These are phyloP conservation scores for Amanita phalloides DNA, from an alignment of 768 basidiomycete genomes.

Conservation along the genomic window DNA sequence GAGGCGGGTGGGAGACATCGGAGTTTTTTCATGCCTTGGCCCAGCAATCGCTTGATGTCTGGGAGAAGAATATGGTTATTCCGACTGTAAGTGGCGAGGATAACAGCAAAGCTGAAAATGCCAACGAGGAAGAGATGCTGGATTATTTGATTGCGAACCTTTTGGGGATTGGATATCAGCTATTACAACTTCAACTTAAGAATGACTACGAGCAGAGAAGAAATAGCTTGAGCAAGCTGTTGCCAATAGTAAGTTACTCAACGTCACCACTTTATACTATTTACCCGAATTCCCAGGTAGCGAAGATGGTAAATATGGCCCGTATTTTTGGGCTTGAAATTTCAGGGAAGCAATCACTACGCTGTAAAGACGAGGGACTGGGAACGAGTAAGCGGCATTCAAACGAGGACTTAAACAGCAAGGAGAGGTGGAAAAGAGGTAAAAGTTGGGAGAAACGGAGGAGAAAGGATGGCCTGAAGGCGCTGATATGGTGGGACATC, in stretches of 20 bases:
- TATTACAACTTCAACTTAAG: slow-evolving; percentile 10
- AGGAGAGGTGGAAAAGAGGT: background rate
- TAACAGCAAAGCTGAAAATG: background rate
- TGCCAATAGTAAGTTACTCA: slow-evolving; percentile 27
- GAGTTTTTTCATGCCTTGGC: slow-evolving; percentile 19
- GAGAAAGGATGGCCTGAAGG: slow-evolving; percentile 24
- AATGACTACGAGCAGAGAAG: slow-evolving; percentile 1
- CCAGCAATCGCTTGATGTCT: slow-evolving; percentile 26
- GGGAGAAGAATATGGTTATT: slow-evolving; percentile 20
- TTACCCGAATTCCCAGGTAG: background rate
- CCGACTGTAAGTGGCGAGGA: background rate
- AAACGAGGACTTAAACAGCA: background rate
- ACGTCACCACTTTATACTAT: background rate
- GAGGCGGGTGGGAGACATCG: background rate
- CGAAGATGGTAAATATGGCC: slow-evolving; percentile 57
- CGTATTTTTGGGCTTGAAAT: slow-evolving; percentile 49
- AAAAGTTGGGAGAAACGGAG: slow-evolving; percentile 9
- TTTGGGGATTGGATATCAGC: slow-evolving; percentile 35
- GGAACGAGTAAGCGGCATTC: background rate
- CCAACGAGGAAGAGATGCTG: slow-evolving; percentile 21
- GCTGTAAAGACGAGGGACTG: slow-evolving; percentile 10
- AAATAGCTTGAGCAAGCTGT: slow-evolving; percentile 15
- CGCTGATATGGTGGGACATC: slow-evolving; percentile 68
- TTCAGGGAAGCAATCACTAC: slow-evolving; percentile 40
- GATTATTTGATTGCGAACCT: slow-evolving; percentile 53